Evolutionary conservation across 192 early-diverging fungal genomes (phyloP), one percentile per base, ranked within the genome.

Genomic region (Umbelopsis sp.): DNA sequence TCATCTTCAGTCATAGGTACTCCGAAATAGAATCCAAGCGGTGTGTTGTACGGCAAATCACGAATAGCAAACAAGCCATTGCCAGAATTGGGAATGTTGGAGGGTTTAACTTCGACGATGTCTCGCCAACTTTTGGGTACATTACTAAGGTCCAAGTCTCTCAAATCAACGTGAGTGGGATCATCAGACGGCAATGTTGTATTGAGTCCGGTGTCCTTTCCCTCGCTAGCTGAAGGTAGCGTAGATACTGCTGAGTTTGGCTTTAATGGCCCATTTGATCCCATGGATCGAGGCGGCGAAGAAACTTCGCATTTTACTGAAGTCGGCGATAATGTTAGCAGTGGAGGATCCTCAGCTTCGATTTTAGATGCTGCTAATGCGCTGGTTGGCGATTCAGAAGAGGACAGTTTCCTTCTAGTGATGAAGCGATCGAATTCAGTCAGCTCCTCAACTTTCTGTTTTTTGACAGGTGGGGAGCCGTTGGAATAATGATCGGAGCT

Each of bases 1-100:
- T 97, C 95, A 70, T 94, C 93, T 81, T 97, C 95, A 2, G 92
- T 94, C 93, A 95, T 97, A 10, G 95, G 95, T 8, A 97, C 93
- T 20, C 95, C 95, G 84, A 97, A 97, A 70, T 97, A 97, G 71
- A 96, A 97, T 2, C 95, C 95, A 4, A 97, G 74, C 0, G 91
- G 88, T 18, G 89, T 91, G 9, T 86, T 85, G 18, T 78, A 83
- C 2, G 95, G 94, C 4, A 97, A 58, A 61, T 88, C 83, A 2
- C 90, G 82, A 27, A 73, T 79, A 1, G 93, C 93, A 83, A 93
- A 94, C 6, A 93, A 69, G 0, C 93, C 93, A 47, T 86, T 86
- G n/a, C 93, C 93, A 12, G 89, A 88, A 49, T 85, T 83, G 9
- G 88, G 85, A 49, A 93, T 87, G 0, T 73, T 83, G 1, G 91